A percentile compares a stretch with the other conserved stretches of the same genome.
Evolutionary conservation across 257 asterid genomes (phyloP).

Genomic region (Fraxinus cuspidata): DNA sequence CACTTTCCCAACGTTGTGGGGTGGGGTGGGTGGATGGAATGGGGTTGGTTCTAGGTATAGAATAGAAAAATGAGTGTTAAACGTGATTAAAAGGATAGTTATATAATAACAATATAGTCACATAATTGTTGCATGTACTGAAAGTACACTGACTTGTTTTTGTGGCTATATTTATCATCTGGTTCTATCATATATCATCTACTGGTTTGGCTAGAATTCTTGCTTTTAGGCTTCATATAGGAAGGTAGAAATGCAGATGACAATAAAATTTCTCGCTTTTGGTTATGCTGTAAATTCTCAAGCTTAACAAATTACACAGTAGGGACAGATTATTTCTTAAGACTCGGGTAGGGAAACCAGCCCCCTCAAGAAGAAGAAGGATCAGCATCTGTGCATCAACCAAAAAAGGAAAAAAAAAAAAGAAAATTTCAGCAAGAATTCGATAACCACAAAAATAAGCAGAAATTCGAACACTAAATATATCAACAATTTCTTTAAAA

Average conservation of each 20-base stretch:
- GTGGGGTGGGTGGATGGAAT: not conserved
- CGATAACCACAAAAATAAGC: not conserved
- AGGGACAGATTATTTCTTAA: not conserved
- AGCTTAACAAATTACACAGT: not conserved
- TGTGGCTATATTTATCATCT: too few species aligned
- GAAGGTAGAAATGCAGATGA: not conserved
- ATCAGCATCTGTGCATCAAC: not conserved
- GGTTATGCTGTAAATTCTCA: not conserved
- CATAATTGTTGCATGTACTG: too few species aligned
- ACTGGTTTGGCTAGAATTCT: not conserved
- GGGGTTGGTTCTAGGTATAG: too few species aligned
- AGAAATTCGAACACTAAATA: not conserved
- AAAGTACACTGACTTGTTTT: too few species aligned
- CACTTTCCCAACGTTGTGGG: not conserved
- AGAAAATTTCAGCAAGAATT: not conserved
- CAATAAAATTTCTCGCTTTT: too few species aligned
- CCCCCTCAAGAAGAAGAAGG: too few species aligned
- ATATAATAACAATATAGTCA: too few species aligned
- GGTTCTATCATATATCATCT: too few species aligned
- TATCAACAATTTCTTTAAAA: not conserved
- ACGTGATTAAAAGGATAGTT: too few species aligned
- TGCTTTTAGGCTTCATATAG: not conserved
- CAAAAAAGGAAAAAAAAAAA: not conserved
- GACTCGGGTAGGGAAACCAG: not conserved
- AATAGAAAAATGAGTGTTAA: too few species aligned